Evolutionary conservation across 1,139 yeast genomes (phyloP), one percentile per base, ranked within the genome.

Genomic region (Candida glucosophila): DNA sequence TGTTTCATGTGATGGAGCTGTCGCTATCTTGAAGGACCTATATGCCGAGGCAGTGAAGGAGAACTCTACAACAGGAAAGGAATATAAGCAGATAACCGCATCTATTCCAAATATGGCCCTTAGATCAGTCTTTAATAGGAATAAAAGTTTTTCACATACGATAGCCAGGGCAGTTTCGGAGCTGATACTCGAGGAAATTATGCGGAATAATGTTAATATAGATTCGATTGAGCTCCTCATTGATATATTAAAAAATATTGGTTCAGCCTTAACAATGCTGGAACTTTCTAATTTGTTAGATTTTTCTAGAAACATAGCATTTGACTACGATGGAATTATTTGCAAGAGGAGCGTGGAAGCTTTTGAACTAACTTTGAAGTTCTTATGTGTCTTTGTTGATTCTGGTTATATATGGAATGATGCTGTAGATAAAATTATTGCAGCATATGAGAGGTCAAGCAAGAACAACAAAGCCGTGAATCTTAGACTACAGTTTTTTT

Each of bases 41-140:
- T 60, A 49, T 32, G 39, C 35, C n/a, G 37, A 37, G 34, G 36
- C 44, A 30, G 43, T 26, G 27, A 53, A 35, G 34, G 54, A 44
- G 35, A 51, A 29, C 33, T 35, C 29, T 6, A 33, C 48, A 37
- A n/a, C n/a, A n/a, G n/a, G n/a, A n/a, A 31, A 50, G 36, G 39
- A 49, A 41, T 24, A 49, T 40, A 34, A 52, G 23, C 58, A 67
- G 19, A 71, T 73, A 36, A 69, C 78, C n/a, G 67, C 73, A 2
- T 71, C 82, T 2, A 71, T 77, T 23, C 73, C 76, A 20, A 73
- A 77, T 20, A 75, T 81, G 75, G 90, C 90, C 0, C 55, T 79
- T 29, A 68, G 80, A 26, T 65, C 77, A 22, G 66, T 79, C 12
- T 57, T 81, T 35, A 63, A 60, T 27, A 63, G 50, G 6, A 40